These are phyloP conservation scores for Metschnikowia reukaufii DNA, from an alignment of 805 yeast genomes.

Conservation along the genomic window DNA sequence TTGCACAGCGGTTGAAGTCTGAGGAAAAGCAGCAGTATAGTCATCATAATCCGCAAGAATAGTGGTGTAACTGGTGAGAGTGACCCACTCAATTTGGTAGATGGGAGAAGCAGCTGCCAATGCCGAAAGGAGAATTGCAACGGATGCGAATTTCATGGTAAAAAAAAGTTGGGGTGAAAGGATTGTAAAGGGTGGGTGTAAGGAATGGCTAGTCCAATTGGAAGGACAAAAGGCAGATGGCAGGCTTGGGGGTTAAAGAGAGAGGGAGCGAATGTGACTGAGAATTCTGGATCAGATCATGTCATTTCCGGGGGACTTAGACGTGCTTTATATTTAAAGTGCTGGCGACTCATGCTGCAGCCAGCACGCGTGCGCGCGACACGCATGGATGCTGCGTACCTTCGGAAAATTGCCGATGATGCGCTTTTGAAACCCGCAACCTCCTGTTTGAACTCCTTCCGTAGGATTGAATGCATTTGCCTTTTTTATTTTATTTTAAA, in stretches of 20 bases:
- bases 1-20: neutral
- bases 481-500: neutral
- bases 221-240: neutral
- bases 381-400: constrained; percentile 3
- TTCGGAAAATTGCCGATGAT: neutral
- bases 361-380: constrained; percentile 11
- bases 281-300: neutral
- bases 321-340: constrained; percentile 7
- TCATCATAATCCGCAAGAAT: constrained; percentile 7
- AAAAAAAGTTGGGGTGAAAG: constrained; percentile 1
- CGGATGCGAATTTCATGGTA: constrained; percentile 15
- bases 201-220: constrained; percentile 11
- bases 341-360: neutral
- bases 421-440: neutral
- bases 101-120: constrained; percentile 17
- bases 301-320: neutral
- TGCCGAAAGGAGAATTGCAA: constrained; percentile 9
- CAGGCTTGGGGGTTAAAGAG: neutral
- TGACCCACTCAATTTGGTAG: constrained; percentile 15
- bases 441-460: no score
- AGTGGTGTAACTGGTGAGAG: constrained; percentile 17
- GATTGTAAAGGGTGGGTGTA: constrained; percentile 6
- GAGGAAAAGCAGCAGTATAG: constrained; percentile 6
- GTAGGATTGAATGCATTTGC: no score
- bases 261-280: no score